Evolutionary conservation across 768 basidiomycete genomes (phyloP).

Genomic region (Rubroboletus satanas): DNA sequence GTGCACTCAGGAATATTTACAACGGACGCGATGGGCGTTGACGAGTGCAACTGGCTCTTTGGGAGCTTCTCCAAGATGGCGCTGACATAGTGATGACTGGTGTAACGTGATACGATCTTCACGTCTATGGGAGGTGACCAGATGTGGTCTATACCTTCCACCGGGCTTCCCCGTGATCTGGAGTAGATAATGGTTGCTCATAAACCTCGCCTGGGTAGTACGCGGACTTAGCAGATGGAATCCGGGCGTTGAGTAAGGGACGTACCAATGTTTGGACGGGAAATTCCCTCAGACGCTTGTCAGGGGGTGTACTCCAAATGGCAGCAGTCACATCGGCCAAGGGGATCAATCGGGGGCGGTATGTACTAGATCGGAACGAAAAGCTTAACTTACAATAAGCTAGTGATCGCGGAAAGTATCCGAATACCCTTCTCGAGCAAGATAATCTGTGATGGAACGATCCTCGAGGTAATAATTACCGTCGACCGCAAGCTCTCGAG

Average conservation of each 20-base stretch:
- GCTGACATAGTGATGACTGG: slow-evolving; percentile 63
- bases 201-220: slow-evolving; percentile 51
- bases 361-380: not conserved
- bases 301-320: slow-evolving; percentile 76
- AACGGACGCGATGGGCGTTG: slow-evolving; percentile 50
- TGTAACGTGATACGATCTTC: not conserved
- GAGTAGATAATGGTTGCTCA: slow-evolving; percentile 72
- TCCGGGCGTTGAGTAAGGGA: not conserved
- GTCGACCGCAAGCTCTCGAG: slow-evolving; percentile 43
- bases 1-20: slow-evolving; percentile 24
- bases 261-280: slow-evolving; percentile 62
- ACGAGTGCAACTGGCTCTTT: slow-evolving; percentile 50
- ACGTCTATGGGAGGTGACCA: not conserved
- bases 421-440: slow-evolving; percentile 62
- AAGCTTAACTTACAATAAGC: slow-evolving; percentile 55
- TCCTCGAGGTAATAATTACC: slow-evolving; percentile 23
- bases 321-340: slow-evolving; percentile 74
- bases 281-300: slow-evolving; percentile 65
- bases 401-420: slow-evolving; percentile 69
- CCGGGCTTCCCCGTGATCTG: slow-evolving; percentile 69
- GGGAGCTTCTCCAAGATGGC: slow-evolving; percentile 56
- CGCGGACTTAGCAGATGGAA: not conserved
- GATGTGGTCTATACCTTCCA: no score
- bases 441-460: slow-evolving; percentile 51
- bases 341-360: not conserved